A percentile compares a stretch with the other conserved stretches of the same genome.
Evolutionary conservation across 495 filamentous ascomycete genomes (phyloP).

Genomic region (Pseudevernia furfuracea): DNA sequence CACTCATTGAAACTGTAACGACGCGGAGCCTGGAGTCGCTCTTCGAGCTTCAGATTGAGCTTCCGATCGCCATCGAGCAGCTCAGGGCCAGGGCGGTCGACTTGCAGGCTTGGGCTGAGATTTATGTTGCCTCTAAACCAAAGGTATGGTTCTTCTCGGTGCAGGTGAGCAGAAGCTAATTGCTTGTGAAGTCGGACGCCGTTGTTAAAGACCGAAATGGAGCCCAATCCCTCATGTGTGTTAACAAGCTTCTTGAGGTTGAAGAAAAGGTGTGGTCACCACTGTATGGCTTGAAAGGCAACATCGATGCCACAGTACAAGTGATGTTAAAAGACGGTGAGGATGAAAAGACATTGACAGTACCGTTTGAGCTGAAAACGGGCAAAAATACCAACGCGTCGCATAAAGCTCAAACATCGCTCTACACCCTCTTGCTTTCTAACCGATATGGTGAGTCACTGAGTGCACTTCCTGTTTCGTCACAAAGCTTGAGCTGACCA

Average conservation of each 20-base stretch:
- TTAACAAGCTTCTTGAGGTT: constrained; percentile 90
- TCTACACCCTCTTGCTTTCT: constrained; percentile 88
- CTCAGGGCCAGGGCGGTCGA: constrained; percentile 70
- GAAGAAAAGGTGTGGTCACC: constrained; percentile 98
- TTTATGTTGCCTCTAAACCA: constrained; percentile 67
- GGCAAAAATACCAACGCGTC: constrained; percentile 65
- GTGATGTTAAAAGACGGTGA: constrained; percentile 65
- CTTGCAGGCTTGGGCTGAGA: constrained; percentile 70
- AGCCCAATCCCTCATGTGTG: constrained; percentile 63
- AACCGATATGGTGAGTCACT: constrained; percentile 71
- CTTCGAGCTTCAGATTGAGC: constrained; percentile 70
- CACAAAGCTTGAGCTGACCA: constrained; percentile 17
- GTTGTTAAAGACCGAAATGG: constrained; percentile 73
- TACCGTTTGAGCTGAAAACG: constrained; percentile 93
- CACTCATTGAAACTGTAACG: constrained; percentile 56
- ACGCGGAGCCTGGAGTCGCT: constrained; percentile 73
- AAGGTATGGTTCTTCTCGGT: constrained; percentile 41
- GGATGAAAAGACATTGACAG: constrained; percentile 59
- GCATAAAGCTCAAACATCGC: constrained; percentile 86
- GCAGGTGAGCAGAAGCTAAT: constrained; percentile 3
- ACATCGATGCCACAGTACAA: constrained; percentile 96
- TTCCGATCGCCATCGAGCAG: constrained; percentile 64
- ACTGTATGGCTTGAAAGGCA: constrained; percentile 93
- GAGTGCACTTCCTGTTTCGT: neutral
- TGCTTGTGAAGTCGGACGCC: constrained; percentile 50